Base-by-base conservation (phyloP, 1,284 basidiomycete genomes). In the Sphagnurus paluster region DNA sequence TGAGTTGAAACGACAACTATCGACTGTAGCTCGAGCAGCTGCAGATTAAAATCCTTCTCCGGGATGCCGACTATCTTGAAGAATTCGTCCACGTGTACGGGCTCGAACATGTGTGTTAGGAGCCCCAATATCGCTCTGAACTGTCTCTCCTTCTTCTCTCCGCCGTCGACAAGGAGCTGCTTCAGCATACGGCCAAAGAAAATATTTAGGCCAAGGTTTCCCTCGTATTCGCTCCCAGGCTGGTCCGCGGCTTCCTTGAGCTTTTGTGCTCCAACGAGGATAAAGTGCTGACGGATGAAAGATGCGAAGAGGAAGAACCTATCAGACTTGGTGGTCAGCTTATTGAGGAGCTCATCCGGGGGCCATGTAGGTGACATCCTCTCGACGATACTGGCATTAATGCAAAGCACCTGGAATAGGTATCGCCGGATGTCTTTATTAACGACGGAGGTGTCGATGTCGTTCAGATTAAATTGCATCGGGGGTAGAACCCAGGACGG, bases 221-320 rank as follows among this genome's bases (percentile, higher is more conserved):
- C 50, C 33, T 52, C 50, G 21, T 52, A 52, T 17, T 46, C 44
- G 35, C 50, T 52, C 19, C 47, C 47, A 17, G 33, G 14, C 8
- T 48, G 26, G 28, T 46, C 25, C 19, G 47, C 48, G n/a, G 46
- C 47, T 9, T 46, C 42, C 23, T 43, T 45, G 34, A 53, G 14
- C 32, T 53, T 49, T 16, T 42, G 44, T 6, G 44, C 28, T 11
- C 51, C 51, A 9, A 50, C 39, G 24, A 53, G 30, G 7, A 44
- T 37, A 24, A 53, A 50, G 2, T 41, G 39, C 23, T 49, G 45
- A 16, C 42, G 39, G 8, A 53, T 47, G 19, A 50, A 50, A n/a
- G 48, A 53, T 10, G 48, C 48, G n/a, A 50, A 53, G 24, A 50
- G 25, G 17, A 53, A 53, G 2, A 47, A 40, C 3, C 52, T 48